Evolutionary conservation across 2,329 filamentous ascomycete species (phyloP), one percentile per base, ranked within the genome.

Genomic region (Diaporthe capsici): DNA sequence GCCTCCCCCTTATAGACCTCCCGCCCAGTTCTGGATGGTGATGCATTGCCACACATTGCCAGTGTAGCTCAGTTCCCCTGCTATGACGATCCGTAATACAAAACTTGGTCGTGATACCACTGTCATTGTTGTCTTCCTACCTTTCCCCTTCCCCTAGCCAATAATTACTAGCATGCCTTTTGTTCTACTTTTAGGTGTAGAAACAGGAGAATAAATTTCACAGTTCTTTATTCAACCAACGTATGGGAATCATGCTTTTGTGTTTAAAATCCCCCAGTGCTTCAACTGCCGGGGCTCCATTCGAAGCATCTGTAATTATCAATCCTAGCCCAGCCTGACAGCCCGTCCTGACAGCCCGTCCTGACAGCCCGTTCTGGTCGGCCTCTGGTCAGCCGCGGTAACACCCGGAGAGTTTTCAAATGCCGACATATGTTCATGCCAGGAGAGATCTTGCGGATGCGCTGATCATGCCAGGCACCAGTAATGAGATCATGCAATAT

Each of bases 381-480:
- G 22, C 9, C 4, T n/a, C 20, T 25, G 22, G 12, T 53, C 31
- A 68, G 65, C 65, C 47, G 65, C 47, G 15, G 22, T 47, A 68
- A 39, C 12, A 9, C n/a, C 47, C 47, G 65, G 31, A 53, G 15
- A 53, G 8, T 68, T 53, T 53, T 39, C 47, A 68, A 39, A 6
- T 68, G 47, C 65, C 65, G 65, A 15, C 65, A 42, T 17, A 9
- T 9, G 49, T 68, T 39, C 49, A 53, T 68, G 65, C 25, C 63
- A 68, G 65, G 13, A 68, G 15, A 2, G 9, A 39, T 42, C 31
- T 17, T 22, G 13, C 34, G 12, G 9, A 20, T 28, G 3, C 28
- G 47, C 22, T 39, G 65, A 49, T 53, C 5, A 68, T 68, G 65
- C 47, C 65, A 68, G 65, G 65, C 28, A 68, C 65, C 44, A 25